These are phyloP conservation scores for Salicornia ramosissima DNA, from an alignment of 148 eudicot species.

Conservation along the genomic window DNA sequence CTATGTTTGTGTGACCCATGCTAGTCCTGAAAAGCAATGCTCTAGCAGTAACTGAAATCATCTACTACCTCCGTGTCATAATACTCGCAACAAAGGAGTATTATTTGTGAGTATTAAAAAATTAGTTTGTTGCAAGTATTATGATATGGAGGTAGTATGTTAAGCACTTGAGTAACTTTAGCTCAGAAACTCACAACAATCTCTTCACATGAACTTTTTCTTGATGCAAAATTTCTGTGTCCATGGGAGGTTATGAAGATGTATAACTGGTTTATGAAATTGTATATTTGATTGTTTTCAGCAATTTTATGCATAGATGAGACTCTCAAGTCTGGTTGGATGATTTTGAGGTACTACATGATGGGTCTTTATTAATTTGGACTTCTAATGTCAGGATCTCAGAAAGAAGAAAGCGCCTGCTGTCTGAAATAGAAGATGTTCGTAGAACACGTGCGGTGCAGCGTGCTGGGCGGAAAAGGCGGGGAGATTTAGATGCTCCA, in stretches of 20 bases:
- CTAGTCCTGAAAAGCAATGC: neutral
- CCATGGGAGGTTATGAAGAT: too few species aligned
- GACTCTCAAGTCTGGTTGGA: neutral
- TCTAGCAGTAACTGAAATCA: neutral
- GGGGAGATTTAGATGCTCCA: constrained; percentile 55
- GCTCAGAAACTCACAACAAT: neutral
- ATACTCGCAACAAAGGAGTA: too few species aligned
- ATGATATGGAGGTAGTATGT: too few species aligned
- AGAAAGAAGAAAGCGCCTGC: constrained; percentile 62
- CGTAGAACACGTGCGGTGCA: constrained; percentile 90
- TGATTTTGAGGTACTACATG: neutral
- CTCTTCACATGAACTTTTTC: neutral
- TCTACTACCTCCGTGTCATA: too few species aligned
- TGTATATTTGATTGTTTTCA: too few species aligned
- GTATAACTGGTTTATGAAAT: too few species aligned
- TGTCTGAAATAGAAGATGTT: constrained; percentile 77
- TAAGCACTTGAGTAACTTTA: neutral
- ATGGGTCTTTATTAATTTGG: constrained; percentile 1
- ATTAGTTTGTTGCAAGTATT: too few species aligned
- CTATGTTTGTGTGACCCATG: neutral
- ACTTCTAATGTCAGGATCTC: constrained; percentile 52
- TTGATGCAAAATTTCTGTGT: neutral
- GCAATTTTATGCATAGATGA: too few species aligned
- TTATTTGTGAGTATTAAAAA: too few species aligned
- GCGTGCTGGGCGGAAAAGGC: constrained; percentile 84